Base-by-base conservation (phyloP, 306 rosid species). In the Cucumis sativus region DNA sequence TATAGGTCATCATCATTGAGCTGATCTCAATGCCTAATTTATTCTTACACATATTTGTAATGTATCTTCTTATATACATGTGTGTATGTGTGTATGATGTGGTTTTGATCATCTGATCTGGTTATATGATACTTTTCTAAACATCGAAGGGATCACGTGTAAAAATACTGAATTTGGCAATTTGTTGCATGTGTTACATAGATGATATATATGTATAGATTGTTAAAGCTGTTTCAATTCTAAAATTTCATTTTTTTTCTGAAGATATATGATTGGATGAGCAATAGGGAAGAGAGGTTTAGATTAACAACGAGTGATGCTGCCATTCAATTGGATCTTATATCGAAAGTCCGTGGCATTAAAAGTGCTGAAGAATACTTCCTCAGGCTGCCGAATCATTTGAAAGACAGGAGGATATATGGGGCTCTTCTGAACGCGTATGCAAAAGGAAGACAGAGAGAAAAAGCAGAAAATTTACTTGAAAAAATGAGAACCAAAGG, bases 201-300 rank as follows among this genome's bases (percentile, higher is more conserved):
- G 28, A 41, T 67, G 35, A 1, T 39, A 43, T 65, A 17, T 7
- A 18, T 17, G 10, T 10, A 41, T 65, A 37, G 72, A 37, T 65
- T 6, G 23, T 65, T 10, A 17, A 16, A 67, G 54, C 41, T 71
- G 76, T 71, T 49, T 49, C 15, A 20, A 63, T 39, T 73, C 25
- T 60, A 35, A 64, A 52, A 49, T 72, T 61, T 77, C 23, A 33
- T 61, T 12, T 62, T 67, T 67, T 62, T 67, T 49, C 41, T 82
- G 52, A 88, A 96, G 99, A 88, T 96, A 69, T 88, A 88, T 86
- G 96, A 96, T 49, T 96, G 99, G 99, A 92, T 96, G 89, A 85
- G 83, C 84, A 86, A 89, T 62, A 82, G 97, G 82, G 92, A 78
- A 66, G 96, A 96, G 87, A 86, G 98, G 83, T 96, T 92, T 82